These are phyloP conservation scores for Juncus effusus DNA, from an alignment of 176 grass and related monocot species.

Conservation along the genomic window DNA sequence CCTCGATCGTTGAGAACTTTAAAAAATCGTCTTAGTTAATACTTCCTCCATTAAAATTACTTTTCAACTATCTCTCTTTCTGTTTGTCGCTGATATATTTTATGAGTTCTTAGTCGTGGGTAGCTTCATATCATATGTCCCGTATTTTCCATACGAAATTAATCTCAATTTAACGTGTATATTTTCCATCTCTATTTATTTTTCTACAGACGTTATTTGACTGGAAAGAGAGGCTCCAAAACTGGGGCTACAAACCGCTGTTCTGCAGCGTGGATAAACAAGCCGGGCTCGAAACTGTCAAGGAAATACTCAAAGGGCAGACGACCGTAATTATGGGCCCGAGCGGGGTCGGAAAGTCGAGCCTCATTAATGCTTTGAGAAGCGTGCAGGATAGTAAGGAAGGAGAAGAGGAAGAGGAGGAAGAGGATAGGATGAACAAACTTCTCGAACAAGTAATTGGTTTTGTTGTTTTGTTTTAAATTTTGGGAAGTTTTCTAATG, in stretches of 20 bases:
- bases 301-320: conserved; percentile 62
- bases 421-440: conserved; percentile 75
- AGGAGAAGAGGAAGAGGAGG: neutral
- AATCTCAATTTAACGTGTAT: neutral
- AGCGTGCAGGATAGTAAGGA: conserved; percentile 19
- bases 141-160: too few relatives aligned
- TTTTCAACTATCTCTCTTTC: too few relatives aligned
- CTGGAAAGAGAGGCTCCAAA: conserved; percentile 71
- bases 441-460: conserved; percentile 70
- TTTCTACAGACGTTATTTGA: conserved; percentile 43
- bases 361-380: conserved; percentile 87
- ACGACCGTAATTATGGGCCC: conserved; percentile 94
- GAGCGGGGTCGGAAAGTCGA: conserved; percentile 90
- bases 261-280: conserved; percentile 70
- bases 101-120: too few relatives aligned
- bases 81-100: too few relatives aligned
- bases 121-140: too few relatives aligned
- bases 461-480: conserved; percentile 1
- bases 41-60: too few relatives aligned
- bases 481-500: neutral
- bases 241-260: conserved; percentile 82
- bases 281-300: conserved; percentile 55
- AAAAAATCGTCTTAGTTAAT: too few relatives aligned
- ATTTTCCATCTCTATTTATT: neutral
- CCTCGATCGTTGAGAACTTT: too few relatives aligned